These are phyloP conservation scores for Ajuga chamaepitys DNA, from an alignment of 257 asterid genomes.

Conservation along the genomic window DNA sequence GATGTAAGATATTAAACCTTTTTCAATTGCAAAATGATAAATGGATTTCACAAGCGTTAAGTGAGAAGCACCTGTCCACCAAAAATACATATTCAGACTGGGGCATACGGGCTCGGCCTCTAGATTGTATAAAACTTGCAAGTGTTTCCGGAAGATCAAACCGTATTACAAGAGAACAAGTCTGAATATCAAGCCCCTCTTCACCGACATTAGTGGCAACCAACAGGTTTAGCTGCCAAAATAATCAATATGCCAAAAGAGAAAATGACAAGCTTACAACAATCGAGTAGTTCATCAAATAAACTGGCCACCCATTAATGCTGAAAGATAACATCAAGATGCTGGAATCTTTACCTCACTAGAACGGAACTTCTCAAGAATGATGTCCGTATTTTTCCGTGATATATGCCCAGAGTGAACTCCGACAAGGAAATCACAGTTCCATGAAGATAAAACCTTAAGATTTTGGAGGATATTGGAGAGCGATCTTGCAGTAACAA, in stretches of 20 bases:
- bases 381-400: constrained; percentile 48
- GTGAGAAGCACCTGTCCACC: constrained; percentile 69
- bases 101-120: constrained; percentile 98
- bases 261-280: neutral
- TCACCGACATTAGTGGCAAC: constrained; percentile 99
- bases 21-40: constrained; percentile 17
- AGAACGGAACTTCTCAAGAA: constrained; percentile 82
- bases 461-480: constrained; percentile 53
- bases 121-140: constrained; percentile 94
- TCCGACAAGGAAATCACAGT: constrained; percentile 82
- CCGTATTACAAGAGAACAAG: constrained; percentile 97
- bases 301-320: neutral
- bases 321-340: neutral
- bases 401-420: constrained; percentile 72
- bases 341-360: constrained; percentile 67
- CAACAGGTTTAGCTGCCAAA: constrained; percentile 77
- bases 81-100: constrained; percentile 90
- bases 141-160: constrained; percentile 98
- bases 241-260: constrained; percentile 3
- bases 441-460: constrained; percentile 71
- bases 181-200: constrained; percentile 99
- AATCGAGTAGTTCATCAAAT: neutral
- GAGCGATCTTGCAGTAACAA: constrained; percentile 83
- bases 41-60: constrained; percentile 14
- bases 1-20: constrained; percentile 21